Evolutionary conservation across 2,329 filamentous ascomycete species (phyloP), one percentile per base, ranked within the genome.

Genomic region (Thermomyces lanuginosus): DNA sequence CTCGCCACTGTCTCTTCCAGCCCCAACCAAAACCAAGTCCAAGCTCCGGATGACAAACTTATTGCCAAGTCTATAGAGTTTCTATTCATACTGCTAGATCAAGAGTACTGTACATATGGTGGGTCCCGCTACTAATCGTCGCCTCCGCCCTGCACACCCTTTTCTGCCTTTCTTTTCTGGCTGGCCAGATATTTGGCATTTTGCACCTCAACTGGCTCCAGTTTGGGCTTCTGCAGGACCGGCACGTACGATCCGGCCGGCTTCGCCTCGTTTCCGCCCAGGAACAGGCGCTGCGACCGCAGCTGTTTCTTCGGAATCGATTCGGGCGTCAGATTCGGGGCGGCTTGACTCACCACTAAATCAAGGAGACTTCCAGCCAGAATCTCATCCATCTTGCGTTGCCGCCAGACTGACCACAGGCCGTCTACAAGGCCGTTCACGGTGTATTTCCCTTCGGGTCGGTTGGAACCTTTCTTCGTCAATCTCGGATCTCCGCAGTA

Each of bases 301-400:
- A 35, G 43, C 28, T 38, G 33, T 32, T 40, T 47, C 16, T 40
- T 44, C 7, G 42, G 34, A 4, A 34, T 33, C 11, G 38, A 38
- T 13, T 41, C 34, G 8, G 39, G 33, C 17, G 51, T 35, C 15
- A 44, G 32, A 16, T 28, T 52, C 28, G 46, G 45, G 32, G 53
- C 46, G 10, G 48, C 53, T 31, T 58, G 51, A 29, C 41, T 48
- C 35, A 67, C 58, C 10, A 65, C 58, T 25, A 75, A 53, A 42
- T 79, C 69, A 33, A 95, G 59, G 26, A 98, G 56, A 39, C 72
- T 69, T 32, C 69, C 73, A 0, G 81, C 72, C 30, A 98, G 61
- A 27, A 92, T 60, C 61, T 95, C 89, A 43, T 95, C 83, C 39
- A 95, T 79, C 61, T 92, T 92, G 28, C 69, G 64, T 44, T 73